Evolutionary conservation across 2,329 filamentous ascomycete genomes (phyloP).

Genomic region (Sporothrix schenckii): DNA sequence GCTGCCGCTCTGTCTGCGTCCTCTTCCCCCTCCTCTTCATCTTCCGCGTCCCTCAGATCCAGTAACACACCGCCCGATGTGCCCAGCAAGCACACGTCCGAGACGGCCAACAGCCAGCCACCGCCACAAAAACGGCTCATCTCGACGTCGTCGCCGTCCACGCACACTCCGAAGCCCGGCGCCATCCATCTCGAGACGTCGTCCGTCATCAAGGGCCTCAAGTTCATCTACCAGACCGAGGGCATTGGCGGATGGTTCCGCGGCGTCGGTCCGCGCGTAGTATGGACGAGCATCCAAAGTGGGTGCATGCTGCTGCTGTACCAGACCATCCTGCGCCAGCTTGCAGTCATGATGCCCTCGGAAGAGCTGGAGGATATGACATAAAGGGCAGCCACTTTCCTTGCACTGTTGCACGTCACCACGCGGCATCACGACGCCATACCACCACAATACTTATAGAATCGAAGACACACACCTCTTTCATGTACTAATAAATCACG

Average conservation of each 20-base stretch:
- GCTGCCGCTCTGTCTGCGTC: background rate
- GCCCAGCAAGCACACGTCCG: constrained; percentile 34
- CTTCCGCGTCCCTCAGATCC: constrained; percentile 26
- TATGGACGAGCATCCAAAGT: constrained; percentile 98
- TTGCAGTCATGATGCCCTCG: constrained; percentile 59
- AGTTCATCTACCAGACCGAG: constrained; percentile 86
- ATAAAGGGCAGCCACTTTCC: background rate
- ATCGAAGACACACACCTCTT: background rate
- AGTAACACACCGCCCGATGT: constrained; percentile 30
- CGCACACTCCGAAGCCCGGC: constrained; percentile 76
- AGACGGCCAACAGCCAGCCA: constrained; percentile 32
- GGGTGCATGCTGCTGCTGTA: constrained; percentile 96
- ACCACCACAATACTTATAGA: background rate
- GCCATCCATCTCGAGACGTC: constrained; percentile 83
- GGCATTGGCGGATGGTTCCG: constrained; percentile 90
- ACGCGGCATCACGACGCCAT: background rate
- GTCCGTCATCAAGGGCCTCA: constrained; percentile 81
- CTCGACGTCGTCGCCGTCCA: constrained; percentile 87
- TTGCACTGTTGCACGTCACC: no score
- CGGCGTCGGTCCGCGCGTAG: constrained; percentile 85
- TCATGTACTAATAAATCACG: constrained; percentile 18
- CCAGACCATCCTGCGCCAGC: constrained; percentile 78
- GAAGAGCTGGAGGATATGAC: constrained; percentile 31
- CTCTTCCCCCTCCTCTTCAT: constrained; percentile 7
- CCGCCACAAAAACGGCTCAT: constrained; percentile 68